A percentile compares a stretch with the other conserved stretches of the same genome.
Evolutionary conservation across 192 early-diverging fungal species (phyloP).

Genomic region (Coemansia sp.): DNA sequence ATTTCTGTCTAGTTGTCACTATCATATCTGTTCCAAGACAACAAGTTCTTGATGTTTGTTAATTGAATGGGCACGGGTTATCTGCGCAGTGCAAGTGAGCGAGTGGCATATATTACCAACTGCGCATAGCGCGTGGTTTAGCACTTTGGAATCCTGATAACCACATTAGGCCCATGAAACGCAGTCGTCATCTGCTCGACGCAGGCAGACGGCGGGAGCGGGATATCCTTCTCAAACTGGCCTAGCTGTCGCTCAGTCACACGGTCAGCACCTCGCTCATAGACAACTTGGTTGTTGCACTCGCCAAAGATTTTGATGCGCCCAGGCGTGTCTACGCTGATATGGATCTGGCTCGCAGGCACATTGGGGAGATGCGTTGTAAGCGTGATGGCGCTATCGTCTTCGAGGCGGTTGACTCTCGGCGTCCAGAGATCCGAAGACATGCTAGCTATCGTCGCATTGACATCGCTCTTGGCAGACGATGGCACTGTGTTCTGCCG

Average conservation of each 20-base stretch:
- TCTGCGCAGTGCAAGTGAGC: neutral
- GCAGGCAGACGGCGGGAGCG: slow-evolving; percentile 35
- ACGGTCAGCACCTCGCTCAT: slow-evolving; percentile 32
- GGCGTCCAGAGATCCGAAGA: slow-evolving; percentile 50
- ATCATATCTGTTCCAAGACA: neutral
- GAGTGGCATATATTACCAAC: neutral
- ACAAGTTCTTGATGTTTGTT: neutral
- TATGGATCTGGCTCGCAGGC: slow-evolving; percentile 40
- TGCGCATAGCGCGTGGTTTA: neutral
- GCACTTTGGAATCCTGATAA: slow-evolving; percentile 35
- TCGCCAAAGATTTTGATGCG: slow-evolving; percentile 50
- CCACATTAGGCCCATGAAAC: slow-evolving; percentile 18
- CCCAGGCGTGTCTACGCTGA: slow-evolving; percentile 38
- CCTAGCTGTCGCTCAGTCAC: slow-evolving; percentile 52
- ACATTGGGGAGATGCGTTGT: slow-evolving; percentile 38
- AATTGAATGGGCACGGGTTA: neutral
- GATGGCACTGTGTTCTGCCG: slow-evolving; percentile 21
- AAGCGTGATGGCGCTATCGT: slow-evolving; percentile 20
- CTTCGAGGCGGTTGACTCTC: slow-evolving; percentile 32
- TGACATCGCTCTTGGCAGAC: slow-evolving; percentile 19
- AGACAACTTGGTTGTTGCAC: slow-evolving; percentile 33
- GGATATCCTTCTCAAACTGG: slow-evolving; percentile 56
- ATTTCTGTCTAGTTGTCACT: neutral
- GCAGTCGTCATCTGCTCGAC: slow-evolving; percentile 38
- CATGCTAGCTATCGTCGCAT: slow-evolving; percentile 37